Conservation (phyloP, 805 yeast genomes). For the Saturnispora bothae region DNA sequence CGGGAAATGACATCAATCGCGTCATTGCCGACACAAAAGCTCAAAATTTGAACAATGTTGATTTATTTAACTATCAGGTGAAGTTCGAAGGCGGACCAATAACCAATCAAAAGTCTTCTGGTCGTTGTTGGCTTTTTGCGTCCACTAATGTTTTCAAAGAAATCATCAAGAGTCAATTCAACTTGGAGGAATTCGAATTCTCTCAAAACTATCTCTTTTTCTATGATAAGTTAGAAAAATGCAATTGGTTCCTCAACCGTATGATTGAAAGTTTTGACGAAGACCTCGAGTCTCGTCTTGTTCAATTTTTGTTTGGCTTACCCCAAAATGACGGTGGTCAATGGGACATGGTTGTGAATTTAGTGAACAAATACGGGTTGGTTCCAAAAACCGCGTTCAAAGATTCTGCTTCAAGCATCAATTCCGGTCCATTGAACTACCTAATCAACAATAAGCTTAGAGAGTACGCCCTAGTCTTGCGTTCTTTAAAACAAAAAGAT, state of each 20-base stretch:
- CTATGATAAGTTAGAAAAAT: constrained; percentile 80
- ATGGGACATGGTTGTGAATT: constrained; percentile 74
- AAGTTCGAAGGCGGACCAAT: constrained; percentile 51
- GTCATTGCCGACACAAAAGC: constrained; percentile 31
- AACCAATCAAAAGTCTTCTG: constrained; percentile 66
- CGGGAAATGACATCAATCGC: constrained; percentile 34
- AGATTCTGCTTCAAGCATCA: constrained; percentile 52
- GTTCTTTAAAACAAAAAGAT: constrained; percentile 37
- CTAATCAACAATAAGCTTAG: constrained; percentile 62
- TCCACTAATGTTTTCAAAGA: constrained; percentile 68
- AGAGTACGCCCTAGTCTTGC: constrained; percentile 63
- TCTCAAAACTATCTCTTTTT: constrained; percentile 76
- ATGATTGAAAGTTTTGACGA: constrained; percentile 57
- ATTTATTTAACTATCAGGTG: constrained; percentile 36
- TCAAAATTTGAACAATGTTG: constrained; percentile 22
- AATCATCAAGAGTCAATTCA: constrained; percentile 49
- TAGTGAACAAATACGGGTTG: constrained; percentile 68
- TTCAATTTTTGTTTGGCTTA: constrained; percentile 49
- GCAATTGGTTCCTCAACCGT: constrained; percentile 71
- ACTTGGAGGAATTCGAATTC: constrained; percentile 60
- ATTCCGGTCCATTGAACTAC: constrained; percentile 47
- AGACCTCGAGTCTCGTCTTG: constrained; percentile 60
- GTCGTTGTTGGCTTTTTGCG: constrained; percentile 89
- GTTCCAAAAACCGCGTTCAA: constrained; percentile 69
- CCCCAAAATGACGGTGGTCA: constrained; percentile 87